Conservation (phyloP, 73 alveolate species). For the Paramecium primaurelia region DNA sequence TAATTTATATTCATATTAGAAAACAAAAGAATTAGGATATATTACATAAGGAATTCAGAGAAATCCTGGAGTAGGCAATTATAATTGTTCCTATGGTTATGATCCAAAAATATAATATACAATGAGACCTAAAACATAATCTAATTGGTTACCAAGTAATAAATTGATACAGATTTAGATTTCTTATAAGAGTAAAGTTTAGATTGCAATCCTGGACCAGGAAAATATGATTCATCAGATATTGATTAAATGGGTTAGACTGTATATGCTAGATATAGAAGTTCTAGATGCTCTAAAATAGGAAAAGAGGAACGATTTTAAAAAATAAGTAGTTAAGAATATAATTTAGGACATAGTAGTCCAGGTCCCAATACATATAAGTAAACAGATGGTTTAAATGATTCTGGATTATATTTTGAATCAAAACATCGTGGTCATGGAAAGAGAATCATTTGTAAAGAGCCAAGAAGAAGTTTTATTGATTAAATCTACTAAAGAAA, state of each 20-base stretch:
- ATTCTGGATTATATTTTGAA: neutral
- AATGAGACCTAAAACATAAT: conserved; percentile 34
- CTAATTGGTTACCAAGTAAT: conserved; percentile 33
- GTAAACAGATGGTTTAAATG: neutral
- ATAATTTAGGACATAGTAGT: neutral
- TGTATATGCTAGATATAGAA: neutral
- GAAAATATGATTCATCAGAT: neutral
- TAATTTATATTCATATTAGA: neutral
- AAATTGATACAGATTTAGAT: neutral
- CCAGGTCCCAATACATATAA: conserved; percentile 16
- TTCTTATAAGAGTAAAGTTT: neutral
- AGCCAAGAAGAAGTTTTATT: conserved; percentile 7
- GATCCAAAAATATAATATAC: neutral
- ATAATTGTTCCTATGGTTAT: neutral
- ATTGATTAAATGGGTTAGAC: neutral
- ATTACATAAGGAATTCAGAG: neutral
- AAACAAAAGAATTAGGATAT: neutral
- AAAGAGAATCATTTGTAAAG: neutral
- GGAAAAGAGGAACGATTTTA: neutral
- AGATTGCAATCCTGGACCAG: conserved; percentile 5
- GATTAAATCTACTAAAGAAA: neutral
- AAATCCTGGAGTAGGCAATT: conserved; percentile 39
- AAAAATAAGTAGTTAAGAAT: neutral
- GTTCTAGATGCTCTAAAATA: neutral
- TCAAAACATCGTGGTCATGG: conserved; percentile 20